Conservation (phyloP, 495 filamentous ascomycete genomes). For the Aspergillus haitiensis region DNA sequence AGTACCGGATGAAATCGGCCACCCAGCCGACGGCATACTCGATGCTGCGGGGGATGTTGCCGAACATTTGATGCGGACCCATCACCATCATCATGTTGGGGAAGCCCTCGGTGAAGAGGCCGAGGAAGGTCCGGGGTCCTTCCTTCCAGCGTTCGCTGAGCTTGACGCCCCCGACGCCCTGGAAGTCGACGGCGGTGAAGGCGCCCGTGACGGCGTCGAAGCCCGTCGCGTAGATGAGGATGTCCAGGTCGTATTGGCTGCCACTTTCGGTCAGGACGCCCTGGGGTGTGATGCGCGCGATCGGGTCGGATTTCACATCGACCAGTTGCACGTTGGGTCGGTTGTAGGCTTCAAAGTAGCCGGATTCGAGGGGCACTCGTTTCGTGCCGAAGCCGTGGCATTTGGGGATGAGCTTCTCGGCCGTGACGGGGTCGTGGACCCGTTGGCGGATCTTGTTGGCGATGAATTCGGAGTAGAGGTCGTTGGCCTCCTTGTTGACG, state of each 20-base stretch:
- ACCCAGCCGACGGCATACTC: slow-evolving; percentile 31
- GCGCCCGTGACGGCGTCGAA: slow-evolving; percentile 39
- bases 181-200: slow-evolving; percentile 32
- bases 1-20: slow-evolving; percentile 19
- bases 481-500: slow-evolving; percentile 28
- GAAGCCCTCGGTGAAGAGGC: slow-evolving; percentile 22
- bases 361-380: slow-evolving; percentile 49
- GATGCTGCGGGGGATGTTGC: slow-evolving; percentile 50
- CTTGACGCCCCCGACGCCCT: slow-evolving; percentile 21
- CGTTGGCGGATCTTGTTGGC: slow-evolving; percentile 39
- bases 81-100: slow-evolving; percentile 32
- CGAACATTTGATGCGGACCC: slow-evolving; percentile 35
- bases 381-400: slow-evolving; percentile 53
- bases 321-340: slow-evolving; percentile 50
- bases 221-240: slow-evolving; percentile 26
- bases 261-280: slow-evolving; percentile 39
- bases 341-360: slow-evolving; percentile 56
- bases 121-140: slow-evolving; percentile 27
- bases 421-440: slow-evolving; percentile 46
- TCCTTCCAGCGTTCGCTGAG: slow-evolving; percentile 28
- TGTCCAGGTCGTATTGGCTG: slow-evolving; percentile 36
- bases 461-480: slow-evolving; percentile 33
- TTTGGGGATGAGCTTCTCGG: slow-evolving; percentile 52
- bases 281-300: slow-evolving; percentile 25
- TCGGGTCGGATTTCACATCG: slow-evolving; percentile 45